A percentile compares a stretch with the other conserved stretches of the same genome.
Conservation (phyloP, 163 green algal species). For the Coccomyxa subellipsoidea region DNA sequence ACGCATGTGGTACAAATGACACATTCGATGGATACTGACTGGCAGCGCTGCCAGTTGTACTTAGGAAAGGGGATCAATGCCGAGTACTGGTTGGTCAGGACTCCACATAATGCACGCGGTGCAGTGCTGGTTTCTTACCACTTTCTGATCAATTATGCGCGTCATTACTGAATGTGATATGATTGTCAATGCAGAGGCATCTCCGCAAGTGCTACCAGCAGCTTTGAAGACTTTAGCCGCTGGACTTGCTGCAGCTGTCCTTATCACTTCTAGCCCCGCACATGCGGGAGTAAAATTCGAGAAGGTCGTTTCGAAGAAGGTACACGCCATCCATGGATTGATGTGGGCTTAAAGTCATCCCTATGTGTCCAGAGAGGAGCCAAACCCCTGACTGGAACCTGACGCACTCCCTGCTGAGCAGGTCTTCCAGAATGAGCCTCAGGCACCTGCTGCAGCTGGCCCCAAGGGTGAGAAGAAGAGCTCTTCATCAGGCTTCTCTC, state of each 20-base stretch:
- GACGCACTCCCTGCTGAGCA: neutral
- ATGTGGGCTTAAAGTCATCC: neutral
- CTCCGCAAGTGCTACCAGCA: neutral
- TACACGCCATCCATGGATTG: neutral
- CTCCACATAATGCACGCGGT: too few relatives aligned
- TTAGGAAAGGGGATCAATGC: too few relatives aligned
- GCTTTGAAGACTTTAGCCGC: neutral
- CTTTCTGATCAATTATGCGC: too few relatives aligned
- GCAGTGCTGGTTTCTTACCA: too few relatives aligned
- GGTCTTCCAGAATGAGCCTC: neutral
- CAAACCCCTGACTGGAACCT: neutral
- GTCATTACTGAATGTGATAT: neutral
- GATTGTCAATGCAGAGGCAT: neutral
- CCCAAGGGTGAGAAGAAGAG: constrained; percentile 3
- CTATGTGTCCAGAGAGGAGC: neutral
- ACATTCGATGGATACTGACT: too few relatives aligned
- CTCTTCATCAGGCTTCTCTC: neutral
- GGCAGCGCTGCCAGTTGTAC: too few relatives aligned
- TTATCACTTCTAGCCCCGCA: neutral
- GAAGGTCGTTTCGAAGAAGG: neutral
- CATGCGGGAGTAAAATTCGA: neutral
- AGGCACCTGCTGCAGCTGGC: neutral
- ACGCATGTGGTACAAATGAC: too few relatives aligned
- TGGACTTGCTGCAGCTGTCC: neutral
- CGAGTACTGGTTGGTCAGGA: too few relatives aligned